phyloP scores from a whole-genome alignment of 345 rosid genomes.

The Acer campestre region DNA sequence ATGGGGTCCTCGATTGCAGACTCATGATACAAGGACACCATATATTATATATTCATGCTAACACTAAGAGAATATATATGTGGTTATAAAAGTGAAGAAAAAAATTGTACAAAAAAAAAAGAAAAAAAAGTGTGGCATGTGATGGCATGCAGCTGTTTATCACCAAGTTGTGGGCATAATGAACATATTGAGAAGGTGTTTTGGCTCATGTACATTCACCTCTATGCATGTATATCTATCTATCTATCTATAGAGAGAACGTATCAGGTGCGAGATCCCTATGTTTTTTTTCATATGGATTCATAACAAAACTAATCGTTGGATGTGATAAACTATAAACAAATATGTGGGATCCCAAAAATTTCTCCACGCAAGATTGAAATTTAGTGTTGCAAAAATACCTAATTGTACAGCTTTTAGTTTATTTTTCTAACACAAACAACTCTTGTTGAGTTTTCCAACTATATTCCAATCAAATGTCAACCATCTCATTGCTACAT shows the following conservation, averaged over 20 bases:
- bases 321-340: too few species aligned
- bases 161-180: too few species aligned
- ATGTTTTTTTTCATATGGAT: too few species aligned
- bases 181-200: too few species aligned
- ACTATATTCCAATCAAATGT: not conserved
- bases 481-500: not conserved
- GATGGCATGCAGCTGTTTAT: slow-evolving; percentile 9
- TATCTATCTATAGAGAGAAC: too few species aligned
- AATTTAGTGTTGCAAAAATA: slow-evolving; percentile 15
- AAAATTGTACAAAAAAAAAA: not conserved
- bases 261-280: too few species aligned
- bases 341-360: too few species aligned
- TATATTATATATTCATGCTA: not conserved
- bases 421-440: not conserved
- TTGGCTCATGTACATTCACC: not conserved
- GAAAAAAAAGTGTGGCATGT: not conserved
- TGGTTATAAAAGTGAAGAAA: slow-evolving; percentile 11
- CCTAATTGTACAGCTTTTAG: not conserved
- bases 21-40: slow-evolving; percentile 15
- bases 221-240: too few species aligned
- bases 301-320: too few species aligned
- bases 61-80: slow-evolving; percentile 8
- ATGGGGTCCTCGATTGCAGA: slow-evolving; percentile 29
- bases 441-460: slow-evolving; percentile 1
- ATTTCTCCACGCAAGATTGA: not conserved